Base-by-base conservation (phyloP, 2,329 filamentous ascomycete genomes). In the Aspergillus latus region DNA sequence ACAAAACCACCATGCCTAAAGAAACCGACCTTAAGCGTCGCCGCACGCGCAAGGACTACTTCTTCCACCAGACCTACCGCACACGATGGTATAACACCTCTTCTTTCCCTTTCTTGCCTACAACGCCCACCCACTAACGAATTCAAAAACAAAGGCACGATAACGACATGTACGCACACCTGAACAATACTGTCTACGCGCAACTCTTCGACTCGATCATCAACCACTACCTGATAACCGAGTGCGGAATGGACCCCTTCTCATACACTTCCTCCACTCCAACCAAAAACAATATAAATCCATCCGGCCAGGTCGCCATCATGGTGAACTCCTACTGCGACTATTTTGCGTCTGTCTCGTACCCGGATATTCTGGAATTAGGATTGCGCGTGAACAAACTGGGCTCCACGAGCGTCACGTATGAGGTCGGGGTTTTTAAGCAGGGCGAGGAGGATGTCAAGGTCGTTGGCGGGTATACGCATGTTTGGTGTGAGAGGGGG, bases 111-210 rank as follows among this genome's bases (percentile, higher is more conserved):
- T 42, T 16, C 32, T 16, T 29, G 51, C 1, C 34, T 36, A 36
- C 11, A 42, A 16, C 30, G n/a, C 3, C 13, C 15, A 40, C 4
- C 21, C 3, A 39, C 40, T 46, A 43, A 21, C n/a, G 21, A 21
- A 15, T 29, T 5, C 6, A 2, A 9, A 5, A 5, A 51, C 32
- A 11, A 42, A 92, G 90, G 90, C 87, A 85, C 72, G 92, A 96
- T 74, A 96, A 96, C 70, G 92, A 96, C 77, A 94, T 95, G 89
- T 96, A 94, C 74, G 83, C 90, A 59, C 93, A 97, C 71, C 85
- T 96, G 80, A 96, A 96, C 77, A 96, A 96, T 70, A 89, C 87
- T 40, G 82, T 94, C 52, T 96, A 96, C 74, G 89, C 89, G 66
- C 88, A 89, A 60, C 81, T 95, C 55, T 94, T 96, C 72, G 93